phyloP scores from a whole-genome alignment of 371 early-diverging fungal genomes.

The Nematocida minor region DNA sequence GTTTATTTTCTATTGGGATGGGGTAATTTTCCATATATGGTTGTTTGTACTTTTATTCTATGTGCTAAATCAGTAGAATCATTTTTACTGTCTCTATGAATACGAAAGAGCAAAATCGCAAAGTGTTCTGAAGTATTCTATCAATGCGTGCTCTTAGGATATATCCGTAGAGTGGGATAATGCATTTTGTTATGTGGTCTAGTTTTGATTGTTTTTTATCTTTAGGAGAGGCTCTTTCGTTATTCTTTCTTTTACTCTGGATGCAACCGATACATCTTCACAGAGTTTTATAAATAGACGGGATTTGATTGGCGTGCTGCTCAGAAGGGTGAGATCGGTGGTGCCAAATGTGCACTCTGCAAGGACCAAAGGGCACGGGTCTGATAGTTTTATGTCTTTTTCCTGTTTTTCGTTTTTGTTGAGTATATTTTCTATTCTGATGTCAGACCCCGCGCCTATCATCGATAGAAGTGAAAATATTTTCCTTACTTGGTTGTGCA shows the following conservation, averaged over 20 bases:
- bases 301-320: neutral
- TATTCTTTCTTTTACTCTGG: constrained; percentile 1
- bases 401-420: constrained; percentile 1
- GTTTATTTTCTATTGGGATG: no score
- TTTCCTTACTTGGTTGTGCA: constrained; percentile 65
- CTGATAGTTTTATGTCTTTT: constrained; percentile 27
- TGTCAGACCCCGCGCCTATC: constrained; percentile 40
- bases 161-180: no score
- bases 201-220: no score
- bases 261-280: neutral
- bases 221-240: no score
- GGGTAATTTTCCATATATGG: no score
- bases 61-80: no score
- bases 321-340: neutral
- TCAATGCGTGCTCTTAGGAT: no score
- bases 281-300: neutral
- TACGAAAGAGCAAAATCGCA: no score
- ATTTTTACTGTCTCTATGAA: no score
- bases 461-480: constrained; percentile 52
- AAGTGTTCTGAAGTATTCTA: no score
- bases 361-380: constrained; percentile 55
- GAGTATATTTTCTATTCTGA: constrained; percentile 22
- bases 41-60: no score
- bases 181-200: no score
- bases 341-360: constrained; percentile 10